Conservation (phyloP, 116 monocot genomes). For the Trichopus zeylanicus region DNA sequence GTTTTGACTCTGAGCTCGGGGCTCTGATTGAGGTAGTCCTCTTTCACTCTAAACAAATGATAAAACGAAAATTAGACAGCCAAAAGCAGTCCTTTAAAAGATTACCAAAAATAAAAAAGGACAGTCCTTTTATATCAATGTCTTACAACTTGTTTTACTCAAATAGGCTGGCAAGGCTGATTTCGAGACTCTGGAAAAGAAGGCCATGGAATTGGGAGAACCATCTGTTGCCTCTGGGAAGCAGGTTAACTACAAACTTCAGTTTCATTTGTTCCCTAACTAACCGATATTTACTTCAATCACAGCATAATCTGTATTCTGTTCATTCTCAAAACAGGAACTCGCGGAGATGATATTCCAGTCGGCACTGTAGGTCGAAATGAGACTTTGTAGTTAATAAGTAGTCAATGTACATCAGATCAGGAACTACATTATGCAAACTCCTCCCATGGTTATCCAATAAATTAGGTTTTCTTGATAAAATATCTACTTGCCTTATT, state of each 20-base stretch:
- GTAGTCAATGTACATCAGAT: too few relatives aligned
- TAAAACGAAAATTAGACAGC: too few relatives aligned
- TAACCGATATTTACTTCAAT: background rate
- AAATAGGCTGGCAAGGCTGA: conserved; percentile 80
- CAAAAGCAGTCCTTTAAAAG: too few relatives aligned
- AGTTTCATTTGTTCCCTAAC: background rate
- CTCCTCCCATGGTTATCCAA: too few relatives aligned
- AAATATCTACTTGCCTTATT: too few relatives aligned
- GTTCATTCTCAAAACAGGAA: conserved; percentile 22
- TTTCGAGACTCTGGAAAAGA: conserved; percentile 88
- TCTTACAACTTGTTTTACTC: background rate
- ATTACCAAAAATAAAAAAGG: too few relatives aligned
- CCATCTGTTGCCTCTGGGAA: conserved; percentile 81
- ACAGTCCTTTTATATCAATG: background rate
- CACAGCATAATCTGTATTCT: background rate
- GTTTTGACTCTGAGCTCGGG: conserved; percentile 77
- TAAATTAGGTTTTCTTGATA: too few relatives aligned
- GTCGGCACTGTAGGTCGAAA: conserved; percentile 1
- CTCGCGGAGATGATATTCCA: conserved; percentile 91
- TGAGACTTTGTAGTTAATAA: too few relatives aligned
- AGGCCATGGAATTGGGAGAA: conserved; percentile 82
- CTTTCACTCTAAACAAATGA: background rate
- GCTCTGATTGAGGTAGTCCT: conserved; percentile 69
- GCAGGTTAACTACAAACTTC: conserved; percentile 42
- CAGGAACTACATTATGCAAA: too few relatives aligned